Percentiles rank a stretch among this genome's conserved stretches.
phyloP scores from a whole-genome alignment of 75 land plant species.

The Sequoiadendron giganteum region DNA sequence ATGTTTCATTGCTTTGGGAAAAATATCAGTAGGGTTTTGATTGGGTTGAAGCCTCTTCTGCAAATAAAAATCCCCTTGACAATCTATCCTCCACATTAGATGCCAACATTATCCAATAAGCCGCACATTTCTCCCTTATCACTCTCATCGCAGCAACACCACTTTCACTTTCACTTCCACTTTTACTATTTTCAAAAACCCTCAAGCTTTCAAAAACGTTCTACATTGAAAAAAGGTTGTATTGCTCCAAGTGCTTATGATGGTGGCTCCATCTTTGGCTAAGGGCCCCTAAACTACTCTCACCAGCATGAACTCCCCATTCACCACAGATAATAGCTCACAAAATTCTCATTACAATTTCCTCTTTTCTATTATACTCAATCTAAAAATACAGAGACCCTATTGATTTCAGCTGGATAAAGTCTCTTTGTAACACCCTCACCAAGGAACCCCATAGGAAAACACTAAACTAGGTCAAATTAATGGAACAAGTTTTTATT shows the following conservation, averaged over 20 bases:
- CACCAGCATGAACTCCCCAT: too few species aligned
- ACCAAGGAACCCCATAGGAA: too few species aligned
- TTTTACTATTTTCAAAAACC: constrained; percentile 14
- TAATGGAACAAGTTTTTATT: too few species aligned
- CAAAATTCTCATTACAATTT: constrained; percentile 42
- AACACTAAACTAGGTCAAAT: too few species aligned
- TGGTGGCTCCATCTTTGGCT: constrained; percentile 59
- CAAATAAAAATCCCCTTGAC: constrained; percentile 69
- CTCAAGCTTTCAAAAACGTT: too few species aligned
- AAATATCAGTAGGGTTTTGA: constrained; percentile 32
- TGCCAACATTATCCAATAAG: too few species aligned
- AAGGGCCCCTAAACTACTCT: constrained; percentile 76
- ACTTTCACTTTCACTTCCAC: not conserved
- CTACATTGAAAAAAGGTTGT: too few species aligned
- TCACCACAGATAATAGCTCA: constrained; percentile 63
- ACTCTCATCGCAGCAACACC: constrained; percentile 32
- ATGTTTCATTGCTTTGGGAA: constrained; percentile 38
- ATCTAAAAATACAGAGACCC: too few species aligned
- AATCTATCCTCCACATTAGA: constrained; percentile 90
- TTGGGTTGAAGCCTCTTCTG: constrained; percentile 46
- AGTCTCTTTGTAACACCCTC: too few species aligned
- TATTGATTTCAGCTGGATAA: too few species aligned
- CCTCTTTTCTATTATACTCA: constrained; percentile 26
- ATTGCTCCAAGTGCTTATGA: constrained; percentile 40
- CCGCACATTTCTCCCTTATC: too few species aligned